These are phyloP conservation scores for Hypoxylon crocopeplum DNA, from an alignment of 495 filamentous ascomycete species.

Conservation along the genomic window DNA sequence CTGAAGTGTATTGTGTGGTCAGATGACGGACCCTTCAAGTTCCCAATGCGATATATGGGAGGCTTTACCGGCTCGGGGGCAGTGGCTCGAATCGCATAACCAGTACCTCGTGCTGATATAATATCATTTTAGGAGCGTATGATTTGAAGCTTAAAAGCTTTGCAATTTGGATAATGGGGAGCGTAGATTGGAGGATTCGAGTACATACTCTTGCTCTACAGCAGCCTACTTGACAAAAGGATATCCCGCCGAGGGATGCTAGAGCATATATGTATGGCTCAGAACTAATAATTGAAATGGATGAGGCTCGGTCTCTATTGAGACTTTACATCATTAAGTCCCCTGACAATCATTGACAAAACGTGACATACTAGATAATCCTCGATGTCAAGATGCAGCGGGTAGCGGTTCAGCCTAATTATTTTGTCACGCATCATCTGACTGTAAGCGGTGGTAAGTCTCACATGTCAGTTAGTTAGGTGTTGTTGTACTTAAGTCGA, in stretches of 20 bases:
- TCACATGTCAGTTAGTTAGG: constrained; percentile 28
- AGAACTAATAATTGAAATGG: constrained; percentile 30
- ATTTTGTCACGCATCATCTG: too few species aligned
- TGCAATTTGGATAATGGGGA: constrained; percentile 23
- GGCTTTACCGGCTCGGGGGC: too few species aligned
- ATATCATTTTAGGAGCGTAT: constrained; percentile 25
- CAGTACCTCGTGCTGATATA: constrained; percentile 13
- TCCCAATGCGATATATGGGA: too few species aligned
- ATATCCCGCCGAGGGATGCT: constrained; percentile 12
- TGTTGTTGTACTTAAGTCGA: too few species aligned
- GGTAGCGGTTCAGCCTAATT: too few species aligned
- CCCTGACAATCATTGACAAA: too few species aligned
- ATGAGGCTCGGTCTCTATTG: constrained; percentile 5
- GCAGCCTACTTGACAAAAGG: constrained; percentile 22
- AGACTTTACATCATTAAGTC: too few species aligned
- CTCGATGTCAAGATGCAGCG: too few species aligned
- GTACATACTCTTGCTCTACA: constrained; percentile 24
- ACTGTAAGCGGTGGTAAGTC: background rate
- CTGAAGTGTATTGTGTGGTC: too few species aligned
- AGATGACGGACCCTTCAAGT: too few species aligned
- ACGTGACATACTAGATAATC: too few species aligned
- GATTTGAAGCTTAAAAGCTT: constrained; percentile 14
- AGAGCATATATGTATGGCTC: constrained; percentile 8
- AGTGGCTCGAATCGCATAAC: background rate
- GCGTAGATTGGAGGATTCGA: constrained; percentile 17